Base-by-base conservation (phyloP, 805 yeast species). In the Danielia reshetovae region DNA sequence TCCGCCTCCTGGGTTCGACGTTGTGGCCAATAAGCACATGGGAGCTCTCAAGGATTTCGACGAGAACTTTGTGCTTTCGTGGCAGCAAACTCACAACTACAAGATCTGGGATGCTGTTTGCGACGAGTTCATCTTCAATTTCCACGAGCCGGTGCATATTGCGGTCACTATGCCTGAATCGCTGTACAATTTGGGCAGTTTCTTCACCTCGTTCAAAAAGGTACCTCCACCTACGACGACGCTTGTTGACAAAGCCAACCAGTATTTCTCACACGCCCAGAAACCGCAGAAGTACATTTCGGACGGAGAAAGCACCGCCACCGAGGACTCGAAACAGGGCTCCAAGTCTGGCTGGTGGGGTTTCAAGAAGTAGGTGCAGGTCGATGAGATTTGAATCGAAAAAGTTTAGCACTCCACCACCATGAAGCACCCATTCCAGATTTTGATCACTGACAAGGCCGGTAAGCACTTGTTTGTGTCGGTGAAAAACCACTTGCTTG, bases 351-450 rank as follows among this genome's bases (percentile, higher is more conserved):
- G 35, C 4, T 45, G 49, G 49, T 47, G 51, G 51, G 42, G 47
- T 2, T 43, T 47, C 32, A 45, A 38, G 29, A 40, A 40, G 27
- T 27, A 41, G 22, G 27, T 9, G 31, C n/a, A 13, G 6, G n/a
- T 10, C 26, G 37, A 29, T 17, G 29, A 16, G 29, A 27, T 21
- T 11, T 12, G 16, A 16, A 14, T 14, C 14, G 7, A 13, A 25
- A 12, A 18, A n/a, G 12, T 18, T n/a, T 18, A 12, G 10, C 13
- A 10, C 27, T 14, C 9, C 21, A 1, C 11, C 11, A 38, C 5
- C 18, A 72, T 81, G 77, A 79, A 79, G 48, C 89, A 85, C 50
- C 93, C 93, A 12, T 75, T 78, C 52, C 90, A 83, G 51, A 65
- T 75, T 24, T 54, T 79, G 2, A 49, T 70, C 3, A 46, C 74